Evolutionary conservation across 768 basidiomycete genomes (phyloP).

Genomic region (Cyathus striatus): DNA sequence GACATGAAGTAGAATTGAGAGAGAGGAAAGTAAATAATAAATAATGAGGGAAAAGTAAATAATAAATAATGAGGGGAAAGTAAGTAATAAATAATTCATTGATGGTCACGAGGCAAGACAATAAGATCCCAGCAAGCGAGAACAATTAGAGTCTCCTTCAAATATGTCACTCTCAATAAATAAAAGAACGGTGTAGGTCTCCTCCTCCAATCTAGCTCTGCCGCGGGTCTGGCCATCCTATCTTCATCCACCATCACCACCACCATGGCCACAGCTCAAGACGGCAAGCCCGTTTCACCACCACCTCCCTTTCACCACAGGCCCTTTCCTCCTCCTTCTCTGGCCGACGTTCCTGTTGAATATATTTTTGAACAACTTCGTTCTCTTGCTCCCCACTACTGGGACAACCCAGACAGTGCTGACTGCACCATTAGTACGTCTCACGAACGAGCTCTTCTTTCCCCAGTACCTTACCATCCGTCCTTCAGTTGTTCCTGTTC

Average conservation of each 20-base stretch:
- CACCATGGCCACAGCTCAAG: constrained; percentile 20
- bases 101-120: constrained; percentile 33
- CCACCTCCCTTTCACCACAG: constrained; percentile 42
- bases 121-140: constrained; percentile 30
- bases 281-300: constrained; percentile 17
- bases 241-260: constrained; percentile 13
- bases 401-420: constrained; percentile 71
- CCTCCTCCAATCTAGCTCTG: constrained; percentile 25
- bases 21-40: no score
- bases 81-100: no score
- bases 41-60: no score
- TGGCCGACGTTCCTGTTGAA: constrained; percentile 62
- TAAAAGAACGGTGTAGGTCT: constrained; percentile 20
- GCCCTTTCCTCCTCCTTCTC: constrained; percentile 60
- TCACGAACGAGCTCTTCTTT: neutral
- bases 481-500: constrained; percentile 44
- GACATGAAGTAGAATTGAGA: no score
- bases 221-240: constrained; percentile 36
- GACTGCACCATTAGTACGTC: constrained; percentile 73
- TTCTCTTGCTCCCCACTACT: constrained; percentile 60
- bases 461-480: constrained; percentile 4
- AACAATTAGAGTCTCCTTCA: constrained; percentile 30
- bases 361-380: constrained; percentile 71
- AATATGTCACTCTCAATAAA: constrained; percentile 15
- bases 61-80: no score